Base-by-base conservation (phyloP, 2,329 filamentous ascomycete genomes). In the Diplodia intermedia region DNA sequence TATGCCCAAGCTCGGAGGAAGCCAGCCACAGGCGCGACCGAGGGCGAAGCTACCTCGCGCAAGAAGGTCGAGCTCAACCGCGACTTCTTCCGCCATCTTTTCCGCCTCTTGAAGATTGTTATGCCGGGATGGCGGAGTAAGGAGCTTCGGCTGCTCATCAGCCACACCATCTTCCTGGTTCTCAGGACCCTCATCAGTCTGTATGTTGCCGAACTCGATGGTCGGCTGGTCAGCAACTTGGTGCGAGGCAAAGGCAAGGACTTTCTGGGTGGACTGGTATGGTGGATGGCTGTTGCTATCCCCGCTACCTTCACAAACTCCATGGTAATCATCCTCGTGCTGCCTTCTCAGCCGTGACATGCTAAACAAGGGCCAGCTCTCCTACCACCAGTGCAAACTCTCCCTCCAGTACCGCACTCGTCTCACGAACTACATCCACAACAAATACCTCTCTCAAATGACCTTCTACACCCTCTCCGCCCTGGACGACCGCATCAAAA, bases 221-320 rank as follows among this genome's bases (percentile, higher is more conserved):
- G 95, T 55, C 89, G 90, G 69, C 88, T 99, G 69, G 95, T 99
- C 69, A 97, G 95, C 81, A 94, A 89, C 71, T 82, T 99, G 67
- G 94, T 99, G 55, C 90, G 93, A 79, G 95, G 95, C 1, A 95
- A 90, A 72, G 95, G 94, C 18, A 92, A 89, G 79, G 93, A 97
- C 72, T 99, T 99, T 72, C 77, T 98, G 73, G 89, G 90, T 73
- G 89, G 93, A 0, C 89, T 99, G 73, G 87, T 96, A 6, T 97
- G 94, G 93, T 99, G 95, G 95, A 99, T 99, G 95, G 79, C 94
- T 67, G 95, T 99, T 72, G 94, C 95, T 31, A 86, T 99, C 18
- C 95, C 95, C 11, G 95, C 95, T 1, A 98, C 95, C 0, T 97
- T 98, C 78, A 99, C 95, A 50, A 99, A 99, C 80, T 97, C 94